Conservation (phyloP, 2,329 filamentous ascomycete genomes). For the Madurella fahalii region DNA sequence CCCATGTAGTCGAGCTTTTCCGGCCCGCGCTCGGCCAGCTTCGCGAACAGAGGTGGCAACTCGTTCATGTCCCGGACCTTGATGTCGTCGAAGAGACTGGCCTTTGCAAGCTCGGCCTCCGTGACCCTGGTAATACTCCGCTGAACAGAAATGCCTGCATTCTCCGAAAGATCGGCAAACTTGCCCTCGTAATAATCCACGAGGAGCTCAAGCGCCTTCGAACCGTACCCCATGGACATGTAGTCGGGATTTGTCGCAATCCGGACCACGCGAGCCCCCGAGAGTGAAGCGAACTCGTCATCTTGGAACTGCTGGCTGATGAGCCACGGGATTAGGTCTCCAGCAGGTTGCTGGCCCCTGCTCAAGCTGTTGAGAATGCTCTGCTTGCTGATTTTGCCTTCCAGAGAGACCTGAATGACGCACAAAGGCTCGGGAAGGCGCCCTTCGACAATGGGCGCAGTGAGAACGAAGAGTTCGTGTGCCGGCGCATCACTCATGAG, state of each 20-base stretch:
- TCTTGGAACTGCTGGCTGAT: slow-evolving; percentile 98
- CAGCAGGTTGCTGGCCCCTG: slow-evolving; percentile 81
- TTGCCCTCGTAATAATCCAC: slow-evolving; percentile 93
- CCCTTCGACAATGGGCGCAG: slow-evolving; percentile 73
- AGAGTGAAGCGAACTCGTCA: slow-evolving; percentile 89
- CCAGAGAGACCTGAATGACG: slow-evolving; percentile 88
- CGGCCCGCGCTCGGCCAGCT: slow-evolving; percentile 76
- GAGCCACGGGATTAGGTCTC: slow-evolving; percentile 95
- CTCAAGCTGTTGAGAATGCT: slow-evolving; percentile 88
- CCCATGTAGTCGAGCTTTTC: slow-evolving; percentile 85
- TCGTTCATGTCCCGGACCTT: slow-evolving; percentile 83
- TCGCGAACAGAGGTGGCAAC: slow-evolving; percentile 91
- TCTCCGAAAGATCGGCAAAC: slow-evolving; percentile 78
- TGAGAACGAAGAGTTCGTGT: slow-evolving; percentile 92
- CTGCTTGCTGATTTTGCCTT: slow-evolving; percentile 90
- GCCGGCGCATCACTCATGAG: slow-evolving; percentile 97
- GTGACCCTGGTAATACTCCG: slow-evolving; percentile 73
- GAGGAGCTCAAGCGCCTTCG: slow-evolving; percentile 80
- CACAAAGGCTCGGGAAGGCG: slow-evolving; percentile 88
- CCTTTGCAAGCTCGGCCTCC: slow-evolving; percentile 72
- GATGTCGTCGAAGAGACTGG: slow-evolving; percentile 76
- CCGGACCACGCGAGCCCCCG: slow-evolving; percentile 84
- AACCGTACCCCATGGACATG: slow-evolving; percentile 86
- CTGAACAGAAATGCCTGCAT: slow-evolving; percentile 50
- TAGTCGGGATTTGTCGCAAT: slow-evolving; percentile 98